These are phyloP conservation scores for Holtermannia corniformis DNA, from an alignment of 768 basidiomycete species.

Conservation along the genomic window DNA sequence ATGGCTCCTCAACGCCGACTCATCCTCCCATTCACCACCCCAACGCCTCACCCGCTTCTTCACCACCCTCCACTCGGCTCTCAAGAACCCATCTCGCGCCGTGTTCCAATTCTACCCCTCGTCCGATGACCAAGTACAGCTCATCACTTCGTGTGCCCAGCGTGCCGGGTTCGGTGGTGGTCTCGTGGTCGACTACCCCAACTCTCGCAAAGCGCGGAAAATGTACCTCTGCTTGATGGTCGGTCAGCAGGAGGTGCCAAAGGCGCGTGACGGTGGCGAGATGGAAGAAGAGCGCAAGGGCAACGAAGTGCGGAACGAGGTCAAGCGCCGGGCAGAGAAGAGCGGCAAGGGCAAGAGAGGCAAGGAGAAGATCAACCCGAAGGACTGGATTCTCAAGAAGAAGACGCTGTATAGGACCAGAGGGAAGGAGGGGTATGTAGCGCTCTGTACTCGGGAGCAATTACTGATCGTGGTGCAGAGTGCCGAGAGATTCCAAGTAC, in stretches of 20 bases:
- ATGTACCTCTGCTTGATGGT: conserved; percentile 89
- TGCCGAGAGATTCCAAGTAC: conserved; percentile 53
- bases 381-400: conserved; percentile 91
- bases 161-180: conserved; percentile 95
- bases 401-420: conserved; percentile 55
- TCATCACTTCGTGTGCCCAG: conserved; percentile 86
- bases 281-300: conserved; percentile 20
- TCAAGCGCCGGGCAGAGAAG: conserved; percentile 66
- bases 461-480: conserved; percentile 56
- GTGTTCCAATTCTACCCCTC: conserved; percentile 98
- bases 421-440: conserved; percentile 48
- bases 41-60: conserved; percentile 63
- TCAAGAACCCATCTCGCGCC: conserved; percentile 58
- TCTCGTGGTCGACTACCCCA: conserved; percentile 91
- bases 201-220: conserved; percentile 90
- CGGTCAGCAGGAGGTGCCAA: conserved; percentile 65
- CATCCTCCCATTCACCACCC: conserved; percentile 51
- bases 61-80: conserved; percentile 53
- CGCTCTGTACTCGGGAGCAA: conserved; percentile 3
- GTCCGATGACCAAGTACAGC: conserved; percentile 90
- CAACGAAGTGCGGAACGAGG: conserved; percentile 50
- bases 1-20: conserved; percentile 96
- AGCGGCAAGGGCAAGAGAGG: conserved; percentile 64
- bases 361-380: conserved; percentile 45
- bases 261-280: conserved; percentile 56